Conservation (phyloP, 495 filamentous ascomycete species). For the Aspergillus carlsbadensis region DNA sequence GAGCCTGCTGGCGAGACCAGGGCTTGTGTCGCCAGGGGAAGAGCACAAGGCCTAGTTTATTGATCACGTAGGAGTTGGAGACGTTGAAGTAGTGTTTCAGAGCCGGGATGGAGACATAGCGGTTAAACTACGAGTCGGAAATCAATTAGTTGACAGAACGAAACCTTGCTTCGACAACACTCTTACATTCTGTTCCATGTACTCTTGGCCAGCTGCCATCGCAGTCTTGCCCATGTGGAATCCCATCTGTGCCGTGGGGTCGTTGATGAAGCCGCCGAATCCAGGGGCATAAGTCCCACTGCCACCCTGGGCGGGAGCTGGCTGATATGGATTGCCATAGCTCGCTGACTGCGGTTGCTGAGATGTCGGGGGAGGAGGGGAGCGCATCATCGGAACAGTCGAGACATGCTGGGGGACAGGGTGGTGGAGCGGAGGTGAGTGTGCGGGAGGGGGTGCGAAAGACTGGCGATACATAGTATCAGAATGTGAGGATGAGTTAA, state of each 20-base stretch:
- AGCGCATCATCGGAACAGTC: conserved; percentile 97
- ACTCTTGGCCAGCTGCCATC: conserved; percentile 83
- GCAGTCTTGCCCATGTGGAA: conserved; percentile 92
- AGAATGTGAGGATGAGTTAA: conserved; percentile 5
- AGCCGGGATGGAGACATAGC: conserved; percentile 85
- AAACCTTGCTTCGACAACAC: background rate
- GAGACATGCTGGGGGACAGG: conserved; percentile 98
- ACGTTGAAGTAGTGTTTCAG: conserved; percentile 99
- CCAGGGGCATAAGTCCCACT: conserved; percentile 62
- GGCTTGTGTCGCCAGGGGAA: conserved; percentile 97
- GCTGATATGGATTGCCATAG: conserved; percentile 76
- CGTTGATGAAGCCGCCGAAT: conserved; percentile 89
- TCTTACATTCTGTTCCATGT: conserved; percentile 85
- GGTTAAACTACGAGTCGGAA: conserved; percentile 64
- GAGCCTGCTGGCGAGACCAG: conserved; percentile 77
- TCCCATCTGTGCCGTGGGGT: conserved; percentile 94
- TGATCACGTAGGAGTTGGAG: conserved; percentile 85
- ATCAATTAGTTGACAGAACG: conserved; percentile 12
- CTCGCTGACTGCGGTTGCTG: conserved; percentile 67
- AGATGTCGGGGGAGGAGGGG: conserved; percentile 80
- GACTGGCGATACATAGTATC: conserved; percentile 74
- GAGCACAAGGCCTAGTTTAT: conserved; percentile 83
- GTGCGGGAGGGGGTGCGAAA: conserved; percentile 72
- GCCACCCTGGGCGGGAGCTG: conserved; percentile 47
- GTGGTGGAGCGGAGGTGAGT: conserved; percentile 95